Percentiles rank a stretch among this genome's conserved stretches.
phyloP scores from a whole-genome alignment of 768 basidiomycete genomes.

The Boletus subparvulus region DNA sequence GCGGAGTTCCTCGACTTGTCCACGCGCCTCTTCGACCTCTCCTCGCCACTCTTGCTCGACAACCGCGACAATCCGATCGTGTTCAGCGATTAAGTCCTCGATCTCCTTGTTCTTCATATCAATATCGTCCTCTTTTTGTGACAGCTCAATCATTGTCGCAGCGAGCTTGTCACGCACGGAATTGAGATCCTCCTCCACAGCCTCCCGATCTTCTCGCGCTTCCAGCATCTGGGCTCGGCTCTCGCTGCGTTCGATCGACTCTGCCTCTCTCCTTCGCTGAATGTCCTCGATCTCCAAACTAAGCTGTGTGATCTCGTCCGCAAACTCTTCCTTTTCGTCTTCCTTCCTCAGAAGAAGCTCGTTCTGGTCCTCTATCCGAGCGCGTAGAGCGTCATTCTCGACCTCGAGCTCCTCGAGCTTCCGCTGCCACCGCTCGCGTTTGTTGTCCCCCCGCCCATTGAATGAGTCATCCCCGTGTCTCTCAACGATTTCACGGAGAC shows the following conservation, averaged over 20 bases:
- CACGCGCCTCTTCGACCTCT: constrained; percentile 79
- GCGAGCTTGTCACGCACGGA: constrained; percentile 74
- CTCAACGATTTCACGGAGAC: constrained; percentile 68
- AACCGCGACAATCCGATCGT: constrained; percentile 65
- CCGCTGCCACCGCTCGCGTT: constrained; percentile 45
- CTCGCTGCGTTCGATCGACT: constrained; percentile 67
- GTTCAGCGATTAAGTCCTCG: constrained; percentile 73
- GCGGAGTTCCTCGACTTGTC: constrained; percentile 75
- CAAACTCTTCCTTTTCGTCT: constrained; percentile 72
- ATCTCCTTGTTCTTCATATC: constrained; percentile 77
- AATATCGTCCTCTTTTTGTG: constrained; percentile 85
- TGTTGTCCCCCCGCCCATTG: constrained; percentile 40
- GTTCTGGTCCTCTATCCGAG: constrained; percentile 55
- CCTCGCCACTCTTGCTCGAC: constrained; percentile 87
- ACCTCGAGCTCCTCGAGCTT: constrained; percentile 58
- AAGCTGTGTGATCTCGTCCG: constrained; percentile 63
- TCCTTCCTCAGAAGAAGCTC: constrained; percentile 55
- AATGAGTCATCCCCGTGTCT: constrained; percentile 45
- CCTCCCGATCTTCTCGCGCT: constrained; percentile 71
- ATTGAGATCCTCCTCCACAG: constrained; percentile 77
- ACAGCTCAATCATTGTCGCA: constrained; percentile 76
- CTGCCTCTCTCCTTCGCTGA: constrained; percentile 59
- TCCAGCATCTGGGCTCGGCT: constrained; percentile 71
- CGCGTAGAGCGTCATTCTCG: constrained; percentile 62
- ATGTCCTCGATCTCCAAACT: constrained; percentile 66